Base-by-base conservation (phyloP, 768 basidiomycete species). In the Agrocybe chaxingu region DNA sequence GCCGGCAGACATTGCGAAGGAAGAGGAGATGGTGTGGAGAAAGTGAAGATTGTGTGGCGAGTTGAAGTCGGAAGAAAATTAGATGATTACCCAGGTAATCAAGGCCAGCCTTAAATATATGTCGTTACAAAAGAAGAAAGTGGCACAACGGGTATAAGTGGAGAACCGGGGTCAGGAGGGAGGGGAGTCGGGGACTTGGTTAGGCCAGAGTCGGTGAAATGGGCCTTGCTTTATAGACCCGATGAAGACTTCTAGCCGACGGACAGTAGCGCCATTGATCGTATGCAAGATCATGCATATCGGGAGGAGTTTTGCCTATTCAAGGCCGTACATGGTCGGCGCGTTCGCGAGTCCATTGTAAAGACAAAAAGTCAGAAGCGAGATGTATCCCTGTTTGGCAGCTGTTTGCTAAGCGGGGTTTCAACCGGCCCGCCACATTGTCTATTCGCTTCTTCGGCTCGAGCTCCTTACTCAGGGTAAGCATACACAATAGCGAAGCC, bases 41-140 rank as follows among this genome's bases (percentile, higher is more conserved):
- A 41, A 51, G 18, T 33, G 45, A 48, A 19, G 19, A 41, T 48
- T 42, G 52, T 50, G 16, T n/a, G 30, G 35, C 24, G 37, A 34
- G 12, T 47, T 47, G 19, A 36, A 45, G 36, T 45, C 47, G 39
- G 42, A 48, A 55, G 57, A 54, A 51, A 53, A 60, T 63, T 57
- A 48, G 53, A 61, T 54, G 61, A 66, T 66, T 66, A 66, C 70
- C 67, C 52, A 68, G 62, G 66, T 61, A 60, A 65, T 60, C 58
- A 66, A 66, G 69, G 67, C 68, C 70, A 66, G 70, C 70, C 67
- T 69, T 66, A 66, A 57, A 55, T 56, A 55, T 57, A 49, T 55
- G 36, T 44, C 34, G 38, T 55, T 48, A 37, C 52, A 51, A 60
- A 62, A 55, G 54, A 64, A 52, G 58, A 39, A 52, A 56, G 46